Percentiles rank a stretch among this genome's conserved stretches.
Evolutionary conservation across 352 stramenopile genomes (phyloP).

Genomic region (Saprolegnia diclina): DNA sequence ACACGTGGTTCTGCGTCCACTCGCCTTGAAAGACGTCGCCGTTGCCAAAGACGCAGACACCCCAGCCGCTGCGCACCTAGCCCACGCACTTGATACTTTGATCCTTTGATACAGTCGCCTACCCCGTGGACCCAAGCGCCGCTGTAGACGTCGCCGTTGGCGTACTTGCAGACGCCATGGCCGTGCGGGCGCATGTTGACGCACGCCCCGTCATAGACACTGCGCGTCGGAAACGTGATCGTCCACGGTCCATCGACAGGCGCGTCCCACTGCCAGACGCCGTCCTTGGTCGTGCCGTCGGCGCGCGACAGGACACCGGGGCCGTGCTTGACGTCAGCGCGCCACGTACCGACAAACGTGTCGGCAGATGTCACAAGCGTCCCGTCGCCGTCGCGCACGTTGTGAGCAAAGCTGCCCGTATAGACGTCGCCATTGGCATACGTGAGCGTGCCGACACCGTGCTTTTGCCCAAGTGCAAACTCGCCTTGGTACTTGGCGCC

Average conservation of each 20-base stretch:
- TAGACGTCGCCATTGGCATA: conserved; percentile 71
- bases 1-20: conserved; percentile 72
- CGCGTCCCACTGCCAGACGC: conserved; percentile 48
- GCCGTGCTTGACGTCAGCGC: conserved; percentile 45
- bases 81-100: background rate
- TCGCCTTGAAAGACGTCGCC: conserved; percentile 53
- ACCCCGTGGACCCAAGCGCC: conserved; percentile 51
- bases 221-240: conserved; percentile 66
- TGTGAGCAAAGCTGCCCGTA: conserved; percentile 53
- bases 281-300: conserved; percentile 61
- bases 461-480: background rate
- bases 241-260: conserved; percentile 66
- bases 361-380: conserved; percentile 53
- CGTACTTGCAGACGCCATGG: conserved; percentile 52
- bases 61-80: conserved; percentile 62
- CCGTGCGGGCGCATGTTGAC: conserved; percentile 55
- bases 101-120: background rate
- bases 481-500: conserved; percentile 16
- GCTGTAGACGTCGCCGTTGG: conserved; percentile 60
- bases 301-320: conserved; percentile 40
- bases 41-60: conserved; percentile 46
- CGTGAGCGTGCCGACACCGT: conserved; percentile 29
- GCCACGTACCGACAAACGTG: conserved; percentile 68
- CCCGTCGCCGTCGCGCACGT: conserved; percentile 52
- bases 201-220: conserved; percentile 67